phyloP scores from a whole-genome alignment of 2,329 filamentous ascomycete species.

The Albophoma yamanashiensis region DNA sequence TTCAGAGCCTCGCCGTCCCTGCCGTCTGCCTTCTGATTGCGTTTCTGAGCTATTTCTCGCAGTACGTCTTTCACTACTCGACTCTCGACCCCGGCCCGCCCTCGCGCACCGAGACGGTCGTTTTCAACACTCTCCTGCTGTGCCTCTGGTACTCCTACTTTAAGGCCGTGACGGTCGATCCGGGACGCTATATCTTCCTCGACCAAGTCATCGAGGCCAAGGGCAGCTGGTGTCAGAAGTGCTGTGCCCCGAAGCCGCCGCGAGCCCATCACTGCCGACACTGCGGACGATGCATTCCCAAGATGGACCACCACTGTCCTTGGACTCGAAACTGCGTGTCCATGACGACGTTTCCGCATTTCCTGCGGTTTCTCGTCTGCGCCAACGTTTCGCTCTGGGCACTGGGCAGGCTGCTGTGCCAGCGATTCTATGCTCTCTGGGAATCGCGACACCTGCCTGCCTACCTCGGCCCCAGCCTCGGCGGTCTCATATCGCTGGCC shows the following conservation, averaged over 20 bases:
- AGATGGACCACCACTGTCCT: slow-evolving; percentile 81
- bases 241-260: slow-evolving; percentile 61
- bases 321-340: slow-evolving; percentile 81
- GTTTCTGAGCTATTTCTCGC: slow-evolving; percentile 63
- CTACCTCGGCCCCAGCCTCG: slow-evolving; percentile 59
- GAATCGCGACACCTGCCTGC: slow-evolving; percentile 54
- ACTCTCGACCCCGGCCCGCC: slow-evolving; percentile 51
- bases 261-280: slow-evolving; percentile 73
- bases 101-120: slow-evolving; percentile 40
- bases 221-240: slow-evolving; percentile 63
- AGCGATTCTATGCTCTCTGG: slow-evolving; percentile 52
- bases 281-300: slow-evolving; percentile 64
- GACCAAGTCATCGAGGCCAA: slow-evolving; percentile 22
- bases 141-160: slow-evolving; percentile 63
- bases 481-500: slow-evolving; percentile 50
- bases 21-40: slow-evolving; percentile 53
- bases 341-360: slow-evolving; percentile 71
- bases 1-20: slow-evolving; percentile 55
- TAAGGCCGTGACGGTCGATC: slow-evolving; percentile 44
- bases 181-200: slow-evolving; percentile 42
- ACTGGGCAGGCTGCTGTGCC: slow-evolving; percentile 50
- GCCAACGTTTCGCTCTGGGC: slow-evolving; percentile 54
- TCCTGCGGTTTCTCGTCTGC: slow-evolving; percentile 66
- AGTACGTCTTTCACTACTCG: slow-evolving; percentile 53
- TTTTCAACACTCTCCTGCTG: slow-evolving; percentile 56